Evolutionary conservation across 2,329 filamentous ascomycete genomes (phyloP), one percentile per base, ranked within the genome.

Genomic region (Fusarium multiceps): DNA sequence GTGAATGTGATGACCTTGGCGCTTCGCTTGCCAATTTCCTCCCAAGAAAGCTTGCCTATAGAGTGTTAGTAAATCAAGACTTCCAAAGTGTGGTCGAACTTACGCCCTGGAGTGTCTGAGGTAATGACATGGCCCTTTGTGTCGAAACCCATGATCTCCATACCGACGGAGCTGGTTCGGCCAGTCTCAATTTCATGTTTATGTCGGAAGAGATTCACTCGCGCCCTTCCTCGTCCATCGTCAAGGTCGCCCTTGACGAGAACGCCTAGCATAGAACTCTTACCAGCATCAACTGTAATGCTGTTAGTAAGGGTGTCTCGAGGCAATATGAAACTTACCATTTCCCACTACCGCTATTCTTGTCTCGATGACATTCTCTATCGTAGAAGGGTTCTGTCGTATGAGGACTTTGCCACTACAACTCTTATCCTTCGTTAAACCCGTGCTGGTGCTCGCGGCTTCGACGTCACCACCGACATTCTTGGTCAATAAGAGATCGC

Each of bases 81-180:
- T 5, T n/a, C 9, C 11, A 12, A 10, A 27, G 6, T 11, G 9
- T 7, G n/a, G 13, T 18, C 4, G 49, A 23, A 79, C 82, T 91
- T 93, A 78, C 96, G 89, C 2, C 94, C 95, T 4, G 94, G 92
- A 1, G 91, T 92, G 62, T 92, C 92, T 41, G 93, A 95, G 18
- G 90, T 88, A 18, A 98, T 88, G 28, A 97, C 91, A 27, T 94
- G 89, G 28, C 96, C 95, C 58, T 88, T 87, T 53, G 92, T 93
- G 79, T 98, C 94, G 74, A 98, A 99, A 3, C 96, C 96, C 91
- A 98, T 94, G 66, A 98, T 98, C 80, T 99, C 96, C 94, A 98
- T 97, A 43, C 96, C 95, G 1, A 99, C 96, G 0, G 94, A 98
- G 78, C 93, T 97, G 12, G 96, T 99, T 71, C 96, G 88, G 3